Evolutionary conservation across 805 yeast species (phyloP).

Genomic region (Ogataea zsoltii): DNA sequence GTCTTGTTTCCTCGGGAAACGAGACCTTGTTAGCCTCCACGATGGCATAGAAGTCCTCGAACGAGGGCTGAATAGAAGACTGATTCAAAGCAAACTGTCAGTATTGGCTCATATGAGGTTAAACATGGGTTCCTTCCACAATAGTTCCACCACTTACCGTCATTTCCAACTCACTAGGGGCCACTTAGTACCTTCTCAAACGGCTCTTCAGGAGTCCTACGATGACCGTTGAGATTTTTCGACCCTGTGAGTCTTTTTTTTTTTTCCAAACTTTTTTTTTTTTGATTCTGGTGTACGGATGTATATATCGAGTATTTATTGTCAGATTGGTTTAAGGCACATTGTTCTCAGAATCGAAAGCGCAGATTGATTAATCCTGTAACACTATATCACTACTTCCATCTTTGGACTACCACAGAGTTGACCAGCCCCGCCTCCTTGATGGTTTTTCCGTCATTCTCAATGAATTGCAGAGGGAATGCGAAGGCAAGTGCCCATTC

Average conservation of each 20-base stretch:
- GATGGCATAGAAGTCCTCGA: conserved; percentile 45
- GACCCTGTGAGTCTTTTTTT: not conserved
- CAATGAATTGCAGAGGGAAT: conserved; percentile 78
- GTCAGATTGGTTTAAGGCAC: no score
- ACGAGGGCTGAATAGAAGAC: conserved; percentile 49
- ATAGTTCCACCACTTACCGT: not conserved
- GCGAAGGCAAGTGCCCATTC: conserved; percentile 71
- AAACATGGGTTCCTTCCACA: no score
- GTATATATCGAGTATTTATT: no score
- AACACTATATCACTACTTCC: conserved; percentile 43
- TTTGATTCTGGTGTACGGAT: not conserved
- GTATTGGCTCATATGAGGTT: not conserved
- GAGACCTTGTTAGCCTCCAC: conserved; percentile 38
- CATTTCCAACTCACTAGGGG: not conserved
- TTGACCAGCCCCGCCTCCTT: conserved; percentile 75
- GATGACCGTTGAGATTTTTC: conserved; percentile 1
- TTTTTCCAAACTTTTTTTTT: not conserved
- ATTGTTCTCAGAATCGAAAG: not conserved
- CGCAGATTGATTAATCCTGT: conserved; percentile 1
- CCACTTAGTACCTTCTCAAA: not conserved
- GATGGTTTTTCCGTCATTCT: conserved; percentile 58
- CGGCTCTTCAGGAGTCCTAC: not conserved
- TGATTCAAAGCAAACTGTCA: conserved; percentile 1
- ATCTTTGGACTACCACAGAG: conserved; percentile 89
- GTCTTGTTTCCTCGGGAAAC: conserved; percentile 30